These are phyloP conservation scores for Aspergillus hortae DNA, from an alignment of 2,329 filamentous ascomycete species.

Conservation along the genomic window DNA sequence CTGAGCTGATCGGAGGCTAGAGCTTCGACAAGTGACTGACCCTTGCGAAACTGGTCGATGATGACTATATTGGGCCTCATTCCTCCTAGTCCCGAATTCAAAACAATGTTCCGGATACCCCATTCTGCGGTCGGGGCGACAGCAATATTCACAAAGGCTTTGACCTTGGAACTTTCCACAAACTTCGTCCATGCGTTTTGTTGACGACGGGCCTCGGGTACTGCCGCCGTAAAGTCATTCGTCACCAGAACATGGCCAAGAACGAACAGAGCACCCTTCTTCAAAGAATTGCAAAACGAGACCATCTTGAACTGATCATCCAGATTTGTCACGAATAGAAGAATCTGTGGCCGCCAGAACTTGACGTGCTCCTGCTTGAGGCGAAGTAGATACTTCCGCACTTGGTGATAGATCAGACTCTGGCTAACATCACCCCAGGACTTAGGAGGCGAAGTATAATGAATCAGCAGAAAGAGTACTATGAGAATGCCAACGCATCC, in stretches of 20 bases:
- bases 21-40: conserved; percentile 56
- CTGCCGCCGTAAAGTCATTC: conserved; percentile 72
- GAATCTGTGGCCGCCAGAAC: conserved; percentile 86
- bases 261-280: conserved; percentile 82
- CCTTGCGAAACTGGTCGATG: conserved; percentile 68
- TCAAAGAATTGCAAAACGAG: conserved; percentile 86
- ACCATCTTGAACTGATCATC: conserved; percentile 79
- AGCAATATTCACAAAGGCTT: conserved; percentile 83
- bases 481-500: conserved; percentile 70
- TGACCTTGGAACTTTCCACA: conserved; percentile 81
- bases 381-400: conserved; percentile 81
- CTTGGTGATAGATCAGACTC: conserved; percentile 82
- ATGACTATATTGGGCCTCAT: conserved; percentile 89
- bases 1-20: conserved; percentile 44
- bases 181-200: conserved; percentile 82
- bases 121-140: conserved; percentile 80
- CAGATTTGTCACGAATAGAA: conserved; percentile 78
- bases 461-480: conserved; percentile 77
- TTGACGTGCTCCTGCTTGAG: conserved; percentile 86
- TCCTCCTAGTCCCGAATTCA: conserved; percentile 77
- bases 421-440: conserved; percentile 89
- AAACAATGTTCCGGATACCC: conserved; percentile 77
- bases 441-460: conserved; percentile 81
- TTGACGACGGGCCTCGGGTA: conserved; percentile 76
- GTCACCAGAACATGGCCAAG: conserved; percentile 85